Evolutionary conservation across 176 grass and related monocot genomes (phyloP), one percentile per base, ranked within the genome.

Genomic region (Hsuehochloa calcarea): DNA sequence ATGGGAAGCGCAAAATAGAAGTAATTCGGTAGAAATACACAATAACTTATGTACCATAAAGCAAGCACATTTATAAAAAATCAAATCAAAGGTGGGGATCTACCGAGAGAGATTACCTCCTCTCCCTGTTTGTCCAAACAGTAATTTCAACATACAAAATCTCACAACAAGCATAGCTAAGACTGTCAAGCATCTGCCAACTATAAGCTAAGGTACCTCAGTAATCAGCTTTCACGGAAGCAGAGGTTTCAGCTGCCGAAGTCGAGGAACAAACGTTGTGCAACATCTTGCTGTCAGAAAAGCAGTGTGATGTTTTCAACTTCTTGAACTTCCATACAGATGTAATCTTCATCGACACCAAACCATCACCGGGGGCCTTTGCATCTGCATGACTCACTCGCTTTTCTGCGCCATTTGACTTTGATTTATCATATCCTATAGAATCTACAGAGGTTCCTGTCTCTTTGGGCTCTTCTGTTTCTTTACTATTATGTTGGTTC

Each of bases 321-420:
- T 97, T 97, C 56, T 92, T 97, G 84, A 86, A 91, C 85, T 92
- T 91, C 95, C 92, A 95, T 38, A 93, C 10, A 2, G 95, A 97
- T 75, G 93, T 83, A 56, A 95, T 83, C 67, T 92, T 95, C 68
- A 75, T 80, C 0, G 84, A 68, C 3, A 26, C 19, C 3, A 45
- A 46, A 22, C 80, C 78, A 50, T 93, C 87, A 23, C 76, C 37
- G 15, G 16, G 43, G 70, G 49, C 62, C 65, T 80, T 90, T 80
- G 74, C 20, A 75, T 91, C 88, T 61, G 50, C 58, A 22, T 72
- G 78, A 52, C 29, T 29, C 1, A 15, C 6, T 14, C 44, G 20
- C 66, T 80, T 77, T 46, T 89, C 83, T 84, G 47, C 3, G 11
- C 35, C 74, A 38, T 89, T 71, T 35, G 47, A 56, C 38, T 89